Base-by-base conservation (phyloP, 495 filamentous ascomycete species). In the Tuber calosporum region DNA sequence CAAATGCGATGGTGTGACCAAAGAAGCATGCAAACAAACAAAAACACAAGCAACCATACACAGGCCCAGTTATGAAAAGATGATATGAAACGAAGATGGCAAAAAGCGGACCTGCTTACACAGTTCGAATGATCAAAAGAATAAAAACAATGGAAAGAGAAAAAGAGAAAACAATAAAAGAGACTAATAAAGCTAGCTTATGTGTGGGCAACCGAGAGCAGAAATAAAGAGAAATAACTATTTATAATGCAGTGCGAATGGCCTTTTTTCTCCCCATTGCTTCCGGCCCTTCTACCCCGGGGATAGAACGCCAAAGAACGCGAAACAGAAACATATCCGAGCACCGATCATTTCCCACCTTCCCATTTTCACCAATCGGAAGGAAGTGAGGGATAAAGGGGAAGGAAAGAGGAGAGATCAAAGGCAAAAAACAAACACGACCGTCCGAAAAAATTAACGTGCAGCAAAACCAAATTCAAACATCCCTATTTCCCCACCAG, bases 281-380 rank as follows among this genome's bases (percentile, higher is more conserved):
- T 17, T 17, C 19, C 7, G n/a, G n/a, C 20, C 48, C 42, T 34
- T 42, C 48, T 30, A 30, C n/a, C 48, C 22, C 53, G 53, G 53
- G 26, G 26, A 30, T 62, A 62, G 34, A 34, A 62, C 26, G 4
- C 26, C 3, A 26, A 34, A 34, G 3, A n/a, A 30, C 13, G 11
- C 9, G 53, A 62, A 62, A 62, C 48, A 8, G 69, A 41, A 40
- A 68, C 36, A 67, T 77, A 78, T 78, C 74, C 74, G 36, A 71
- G 77, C 69, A 79, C 80, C 78, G 58, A 76, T 72, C 69, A 53
- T 70, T 71, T 79, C 69, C 76, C 72, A 66, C 69, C 75, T 58
- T 73, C 75, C 75, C 73, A 78, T 68, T 74, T 73, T 68, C 70
- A 70, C 74, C 70, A 58, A 66, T 17, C 26, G 15, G 26, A 13